Conservation (phyloP, 345 rosid genomes). For the Lepidium aucheri region DNA sequence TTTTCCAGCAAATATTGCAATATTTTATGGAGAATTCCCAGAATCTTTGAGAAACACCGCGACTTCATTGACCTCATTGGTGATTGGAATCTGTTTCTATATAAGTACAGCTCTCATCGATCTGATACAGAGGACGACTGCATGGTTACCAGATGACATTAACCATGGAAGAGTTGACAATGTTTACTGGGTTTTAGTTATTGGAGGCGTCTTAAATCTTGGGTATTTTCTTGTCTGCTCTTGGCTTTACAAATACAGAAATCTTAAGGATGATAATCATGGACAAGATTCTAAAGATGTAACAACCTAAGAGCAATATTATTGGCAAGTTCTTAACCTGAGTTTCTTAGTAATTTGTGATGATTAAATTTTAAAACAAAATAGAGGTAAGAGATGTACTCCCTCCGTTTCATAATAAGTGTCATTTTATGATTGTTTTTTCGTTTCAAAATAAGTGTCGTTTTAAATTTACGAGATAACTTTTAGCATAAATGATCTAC, state of each 20-base stretch:
- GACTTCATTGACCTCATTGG: conserved; percentile 37
- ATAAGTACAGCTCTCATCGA: neutral
- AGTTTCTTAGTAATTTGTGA: too few relatives aligned
- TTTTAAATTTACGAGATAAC: too few relatives aligned
- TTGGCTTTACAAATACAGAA: neutral
- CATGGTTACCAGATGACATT: conserved; percentile 45
- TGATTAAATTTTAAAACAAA: too few relatives aligned
- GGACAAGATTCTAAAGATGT: too few relatives aligned
- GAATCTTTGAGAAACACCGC: conserved; percentile 32
- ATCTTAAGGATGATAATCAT: too few relatives aligned
- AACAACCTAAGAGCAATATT: too few relatives aligned
- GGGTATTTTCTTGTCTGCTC: conserved; percentile 32
- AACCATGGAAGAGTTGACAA: neutral
- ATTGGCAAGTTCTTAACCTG: too few relatives aligned
- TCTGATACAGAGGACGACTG: conserved; percentile 3
- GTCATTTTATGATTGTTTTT: too few relatives aligned
- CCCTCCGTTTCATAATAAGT: too few relatives aligned
- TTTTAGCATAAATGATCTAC: too few relatives aligned
- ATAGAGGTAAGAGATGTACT: too few relatives aligned
- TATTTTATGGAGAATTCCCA: conserved; percentile 46
- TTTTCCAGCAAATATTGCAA: conserved; percentile 31
- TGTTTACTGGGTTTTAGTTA: conserved; percentile 36
- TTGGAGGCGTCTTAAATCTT: conserved; percentile 31
- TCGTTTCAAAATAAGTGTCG: too few relatives aligned
- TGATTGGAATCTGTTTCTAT: conserved; percentile 33